Evolutionary conservation across 1,139 yeast species (phyloP), one percentile per base, ranked within the genome.

Genomic region (Kazachstania sp.): DNA sequence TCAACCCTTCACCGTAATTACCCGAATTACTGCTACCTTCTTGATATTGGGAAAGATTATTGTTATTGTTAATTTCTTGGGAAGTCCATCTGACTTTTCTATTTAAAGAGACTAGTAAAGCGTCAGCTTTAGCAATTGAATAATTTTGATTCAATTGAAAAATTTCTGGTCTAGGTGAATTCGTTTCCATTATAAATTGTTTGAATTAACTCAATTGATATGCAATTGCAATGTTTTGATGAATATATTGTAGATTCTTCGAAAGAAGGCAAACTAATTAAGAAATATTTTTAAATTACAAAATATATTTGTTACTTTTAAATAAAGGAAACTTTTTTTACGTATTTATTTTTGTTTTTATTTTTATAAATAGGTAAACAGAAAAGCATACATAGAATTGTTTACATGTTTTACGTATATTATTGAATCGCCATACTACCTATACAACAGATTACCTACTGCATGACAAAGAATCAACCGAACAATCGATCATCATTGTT

Each of bases 91-190:
- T 41, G 6, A 37, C 41, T n/a, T 37, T 45, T 28, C 39, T 45
- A n/a, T 41, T 30, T 13, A 45, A 23, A 11, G 45, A 13, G 18
- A 36, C 16, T 19, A 43, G 28, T 5, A 39, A 8, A 4, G 28
- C 16, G 34, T 44, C 47, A 8, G 31, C 13, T 30, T 48, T 45
- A 7, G 38, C 12, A 20, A 23, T 8, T 15, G 31, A 20, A 11
- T 18, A 28, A 11, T 28, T 26, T n/a, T 30, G 30, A 15, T 30
- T 42, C 41, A 52, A 45, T 45, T 49, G 51, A 7, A 47, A 41
- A 32, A 49, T 49, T 46, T 52, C 54, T 37, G 55, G 50, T 41
- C 44, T 47, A 18, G 55, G 55, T 11, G 53, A 50, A 38, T 44
- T 44, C 20, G 46, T 34, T 34, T 47, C 49, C 53, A 50, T 50